Conservation (phyloP, 371 early-diverging fungal genomes). For the Mucor circinelloides region DNA sequence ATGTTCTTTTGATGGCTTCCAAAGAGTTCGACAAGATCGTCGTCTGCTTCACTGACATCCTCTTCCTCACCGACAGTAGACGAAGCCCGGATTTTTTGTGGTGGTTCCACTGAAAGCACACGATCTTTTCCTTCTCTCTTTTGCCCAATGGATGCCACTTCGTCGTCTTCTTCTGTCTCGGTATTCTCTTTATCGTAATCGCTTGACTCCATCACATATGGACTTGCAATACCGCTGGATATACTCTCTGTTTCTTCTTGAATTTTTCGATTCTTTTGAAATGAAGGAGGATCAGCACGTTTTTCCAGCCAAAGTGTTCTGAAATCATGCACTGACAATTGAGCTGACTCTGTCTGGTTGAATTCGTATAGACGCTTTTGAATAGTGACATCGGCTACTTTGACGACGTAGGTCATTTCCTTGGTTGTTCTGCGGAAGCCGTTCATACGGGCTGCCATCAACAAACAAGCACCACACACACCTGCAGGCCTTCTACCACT, state of each 20-base stretch:
- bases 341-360: conserved; percentile 82
- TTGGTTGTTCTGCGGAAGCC: conserved; percentile 83
- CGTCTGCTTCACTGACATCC: background rate
- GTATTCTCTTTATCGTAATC: background rate
- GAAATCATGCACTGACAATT: conserved; percentile 90
- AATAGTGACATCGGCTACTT: conserved; percentile 92
- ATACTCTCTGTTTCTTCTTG: conserved; percentile 25
- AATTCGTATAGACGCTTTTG: conserved; percentile 91
- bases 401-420: conserved; percentile 94
- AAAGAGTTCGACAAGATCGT: background rate
- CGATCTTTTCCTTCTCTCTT: background rate
- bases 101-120: background rate
- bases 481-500: conserved; percentile 98
- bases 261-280: conserved; percentile 56
- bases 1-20: background rate
- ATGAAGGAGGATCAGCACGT: conserved; percentile 91
- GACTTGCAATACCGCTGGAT: background rate
- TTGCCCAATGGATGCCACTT: background rate
- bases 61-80: background rate
- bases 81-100: background rate
- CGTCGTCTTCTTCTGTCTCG: conserved; percentile 8
- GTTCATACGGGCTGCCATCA: conserved; percentile 96
- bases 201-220: background rate
- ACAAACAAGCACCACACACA: conserved; percentile 96
- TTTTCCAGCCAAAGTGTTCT: conserved; percentile 88